Evolutionary conservation across 805 yeast genomes (phyloP).

Genomic region (Isabelozyma gotoi): DNA sequence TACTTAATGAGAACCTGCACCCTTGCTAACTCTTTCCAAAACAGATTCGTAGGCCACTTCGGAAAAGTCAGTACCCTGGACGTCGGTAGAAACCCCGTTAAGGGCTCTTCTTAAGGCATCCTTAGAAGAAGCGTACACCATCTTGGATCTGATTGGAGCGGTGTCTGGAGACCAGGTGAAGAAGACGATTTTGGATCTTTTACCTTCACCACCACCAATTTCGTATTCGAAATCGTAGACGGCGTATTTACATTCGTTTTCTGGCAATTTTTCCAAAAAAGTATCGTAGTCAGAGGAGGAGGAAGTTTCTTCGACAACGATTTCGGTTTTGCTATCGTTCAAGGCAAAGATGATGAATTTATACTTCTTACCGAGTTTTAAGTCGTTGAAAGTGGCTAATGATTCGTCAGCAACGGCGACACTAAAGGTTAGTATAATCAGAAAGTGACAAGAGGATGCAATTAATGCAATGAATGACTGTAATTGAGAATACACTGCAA

Average conservation of each 20-base stretch:
- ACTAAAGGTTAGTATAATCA: slow-evolving; percentile 21
- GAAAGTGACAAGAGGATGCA: neutral
- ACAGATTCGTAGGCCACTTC: slow-evolving; percentile 96
- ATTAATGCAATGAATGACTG: no score
- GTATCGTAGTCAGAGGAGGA: slow-evolving; percentile 73
- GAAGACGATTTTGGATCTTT: slow-evolving; percentile 73
- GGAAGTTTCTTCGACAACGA: slow-evolving; percentile 85
- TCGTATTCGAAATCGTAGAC: slow-evolving; percentile 96
- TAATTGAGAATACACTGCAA: no score
- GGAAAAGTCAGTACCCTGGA: slow-evolving; percentile 97
- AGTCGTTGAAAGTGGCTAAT: slow-evolving; percentile 88
- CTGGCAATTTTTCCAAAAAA: slow-evolving; percentile 87
- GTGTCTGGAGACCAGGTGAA: slow-evolving; percentile 97
- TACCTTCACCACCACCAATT: slow-evolving; percentile 86
- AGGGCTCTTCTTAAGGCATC: slow-evolving; percentile 97
- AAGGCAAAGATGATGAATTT: slow-evolving; percentile 81
- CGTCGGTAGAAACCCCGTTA: slow-evolving; percentile 90
- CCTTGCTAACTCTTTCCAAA: slow-evolving; percentile 83
- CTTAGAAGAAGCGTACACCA: slow-evolving; percentile 98
- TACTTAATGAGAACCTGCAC: slow-evolving; percentile 50
- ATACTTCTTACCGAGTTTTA: slow-evolving; percentile 88
- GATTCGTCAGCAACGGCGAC: slow-evolving; percentile 73
- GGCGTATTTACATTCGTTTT: slow-evolving; percentile 94
- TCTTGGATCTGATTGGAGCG: slow-evolving; percentile 91
- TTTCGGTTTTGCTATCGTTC: slow-evolving; percentile 85